Evolutionary conservation across 257 asterid genomes (phyloP).

Genomic region (Vinca minor): DNA sequence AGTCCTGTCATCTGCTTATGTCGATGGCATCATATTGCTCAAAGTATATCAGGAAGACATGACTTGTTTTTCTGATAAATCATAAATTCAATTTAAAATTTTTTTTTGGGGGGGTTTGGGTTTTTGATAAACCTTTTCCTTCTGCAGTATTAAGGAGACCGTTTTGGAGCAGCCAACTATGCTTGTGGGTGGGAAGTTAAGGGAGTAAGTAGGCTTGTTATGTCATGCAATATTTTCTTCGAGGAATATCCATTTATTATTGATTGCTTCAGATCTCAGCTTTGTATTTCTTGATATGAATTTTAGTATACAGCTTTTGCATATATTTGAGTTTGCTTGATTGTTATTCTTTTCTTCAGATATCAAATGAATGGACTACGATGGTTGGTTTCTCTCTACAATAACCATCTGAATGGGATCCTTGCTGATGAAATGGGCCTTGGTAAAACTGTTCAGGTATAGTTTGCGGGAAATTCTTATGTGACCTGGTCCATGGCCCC

Average conservation of each 20-base stretch:
- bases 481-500: too few species aligned
- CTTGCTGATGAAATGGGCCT: constrained; percentile 99
- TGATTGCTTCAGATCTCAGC: constrained; percentile 5
- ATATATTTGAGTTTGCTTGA: constrained; percentile 9
- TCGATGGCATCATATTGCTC: background rate
- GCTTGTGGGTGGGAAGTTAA: constrained; percentile 82
- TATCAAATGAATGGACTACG: constrained; percentile 99
- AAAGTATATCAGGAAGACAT: background rate
- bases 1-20: constrained; percentile 1
- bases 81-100: background rate
- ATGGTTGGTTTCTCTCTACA: constrained; percentile 95
- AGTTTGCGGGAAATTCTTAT: too few species aligned
- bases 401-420: constrained; percentile 96
- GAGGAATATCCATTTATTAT: background rate
- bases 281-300: constrained; percentile 8
- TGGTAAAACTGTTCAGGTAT: constrained; percentile 98
- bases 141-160: constrained; percentile 77
- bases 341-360: constrained; percentile 40
- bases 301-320: constrained; percentile 5
- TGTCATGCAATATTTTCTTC: background rate
- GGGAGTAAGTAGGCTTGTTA: constrained; percentile 65
- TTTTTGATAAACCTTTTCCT: background rate
- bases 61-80: background rate
- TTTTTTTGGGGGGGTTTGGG: background rate
- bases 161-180: constrained; percentile 64